A percentile compares a stretch with the other conserved stretches of the same genome.
Conservation (phyloP, 2,329 filamentous ascomycete species). For the Arthroderma uncinatum region DNA sequence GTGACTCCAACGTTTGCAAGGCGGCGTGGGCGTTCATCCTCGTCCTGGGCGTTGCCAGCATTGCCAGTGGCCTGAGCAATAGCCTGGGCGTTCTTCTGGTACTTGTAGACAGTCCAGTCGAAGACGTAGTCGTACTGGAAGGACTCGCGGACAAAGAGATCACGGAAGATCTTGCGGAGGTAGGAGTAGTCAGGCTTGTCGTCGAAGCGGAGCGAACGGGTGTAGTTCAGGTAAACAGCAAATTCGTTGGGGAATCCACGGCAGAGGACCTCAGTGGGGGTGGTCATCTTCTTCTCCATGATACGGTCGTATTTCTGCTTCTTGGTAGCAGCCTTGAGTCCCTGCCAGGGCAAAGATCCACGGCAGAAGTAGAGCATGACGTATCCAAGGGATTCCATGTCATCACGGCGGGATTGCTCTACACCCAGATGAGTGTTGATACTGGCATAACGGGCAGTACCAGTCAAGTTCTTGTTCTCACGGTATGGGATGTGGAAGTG, state of each 20-base stretch:
- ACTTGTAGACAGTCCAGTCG: conserved; percentile 99
- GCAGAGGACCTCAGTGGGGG: conserved; percentile 94
- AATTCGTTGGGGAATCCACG: conserved; percentile 99
- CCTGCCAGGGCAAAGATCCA: conserved; percentile 97
- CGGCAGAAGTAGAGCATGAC: conserved; percentile 99
- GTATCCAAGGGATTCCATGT: conserved; percentile 98
- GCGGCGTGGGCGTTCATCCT: conserved; percentile 61
- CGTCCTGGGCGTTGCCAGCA: conserved; percentile 54
- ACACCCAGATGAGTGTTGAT: conserved; percentile 99
- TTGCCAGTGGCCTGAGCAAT: conserved; percentile 70
- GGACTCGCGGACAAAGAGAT: conserved; percentile 94
- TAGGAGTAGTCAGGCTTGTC: conserved; percentile 99
- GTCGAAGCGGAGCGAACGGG: conserved; percentile 93
- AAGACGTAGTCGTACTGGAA: conserved; percentile 99
- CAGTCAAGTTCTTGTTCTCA: conserved; percentile 99
- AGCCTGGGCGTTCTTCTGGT: conserved; percentile 97
- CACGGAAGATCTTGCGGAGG: conserved; percentile 99
- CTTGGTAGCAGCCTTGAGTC: conserved; percentile 95
- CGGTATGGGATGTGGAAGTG: conserved; percentile 99
- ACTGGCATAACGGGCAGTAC: conserved; percentile 93
- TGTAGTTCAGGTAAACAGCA: conserved; percentile 99
- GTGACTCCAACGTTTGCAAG: conserved; percentile 56
- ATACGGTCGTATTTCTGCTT: conserved; percentile 99
- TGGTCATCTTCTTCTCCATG: conserved; percentile 99
- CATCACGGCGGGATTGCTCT: conserved; percentile 96